Base-by-base conservation (phyloP, 257 asterid genomes). In the Plantago ovata region DNA sequence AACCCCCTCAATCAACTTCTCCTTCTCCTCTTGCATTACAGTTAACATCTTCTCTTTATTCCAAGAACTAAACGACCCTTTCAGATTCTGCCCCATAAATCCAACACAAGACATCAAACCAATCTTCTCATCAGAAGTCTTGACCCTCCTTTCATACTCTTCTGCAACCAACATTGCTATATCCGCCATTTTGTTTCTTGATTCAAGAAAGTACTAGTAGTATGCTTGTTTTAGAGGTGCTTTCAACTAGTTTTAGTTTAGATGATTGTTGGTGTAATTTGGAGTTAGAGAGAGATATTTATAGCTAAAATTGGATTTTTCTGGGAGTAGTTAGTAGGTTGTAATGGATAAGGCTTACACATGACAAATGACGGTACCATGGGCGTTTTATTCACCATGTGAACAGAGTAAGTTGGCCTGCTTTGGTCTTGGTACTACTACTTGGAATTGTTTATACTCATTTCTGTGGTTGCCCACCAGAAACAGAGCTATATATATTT, bases 161-260 rank as follows among this genome's bases (percentile, higher is more conserved):
- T 87, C 96, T 13, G 94, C 96, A n/a, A 84, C 92, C 72, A 87
- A 64, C 52, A 87, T 82, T 46, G 96, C 94, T 44, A 84, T 87
- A 57, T 87, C 96, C 1, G 96, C 78, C 96, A 87, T 86, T 68
- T 28, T 21, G 14, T 23, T 65, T 7, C 19, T 23, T 3, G 32
- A 2, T 13, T 43, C 16, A 43, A 10, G 13, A 20, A 48, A 3
- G 4, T n/a, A n/a, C n/a, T 28, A 14, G 20, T 48, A 23, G 1
- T 45, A 9, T 20, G 10, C 1, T 10, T 48, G 54, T n/a, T 18
- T 10, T 19, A 1, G 18, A 48, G 53, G 12, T 21, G 21, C 4
- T 28, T 4, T 28, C 2, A 24, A 28, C 36, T 8, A 19, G 16
- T 9, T 21, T 48, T n/a, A n/a, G n/a, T n/a, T n/a, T 20, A 28